Conservation (phyloP, 768 basidiomycete species). For the Tephrocybe sp. region DNA sequence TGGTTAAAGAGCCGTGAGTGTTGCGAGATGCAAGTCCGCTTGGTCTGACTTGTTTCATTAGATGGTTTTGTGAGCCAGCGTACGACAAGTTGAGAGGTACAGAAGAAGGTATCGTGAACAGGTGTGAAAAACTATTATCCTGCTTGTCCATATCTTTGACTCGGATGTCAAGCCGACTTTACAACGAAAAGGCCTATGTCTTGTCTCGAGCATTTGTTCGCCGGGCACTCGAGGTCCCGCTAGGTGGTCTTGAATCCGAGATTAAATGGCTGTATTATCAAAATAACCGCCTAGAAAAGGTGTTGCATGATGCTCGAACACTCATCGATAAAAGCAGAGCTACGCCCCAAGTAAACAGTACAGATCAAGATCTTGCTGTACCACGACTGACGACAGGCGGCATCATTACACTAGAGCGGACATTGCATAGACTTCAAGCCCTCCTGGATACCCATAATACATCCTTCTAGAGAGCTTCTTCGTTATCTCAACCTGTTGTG, state of each 20-base stretch:
- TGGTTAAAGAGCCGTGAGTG: conserved; percentile 89
- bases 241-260: conserved; percentile 69
- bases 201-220: conserved; percentile 87
- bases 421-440: conserved; percentile 61
- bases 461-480: not conserved
- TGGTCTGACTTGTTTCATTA: conserved; percentile 24
- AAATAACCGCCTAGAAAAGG: conserved; percentile 63
- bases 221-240: conserved; percentile 82
- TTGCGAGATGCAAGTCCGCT: not conserved
- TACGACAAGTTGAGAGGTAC: conserved; percentile 92
- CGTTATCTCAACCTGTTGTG: not conserved
- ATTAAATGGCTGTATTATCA: conserved; percentile 73
- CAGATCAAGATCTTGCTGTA: conserved; percentile 53
- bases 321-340: conserved; percentile 70
- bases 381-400: conserved; percentile 80
- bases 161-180: conserved; percentile 66
- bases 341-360: conserved; percentile 25
- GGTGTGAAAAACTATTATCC: conserved; percentile 40
- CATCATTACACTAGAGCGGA: conserved; percentile 76
- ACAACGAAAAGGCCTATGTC: conserved; percentile 92
- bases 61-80: conserved; percentile 91
- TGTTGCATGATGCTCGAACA: conserved; percentile 58
- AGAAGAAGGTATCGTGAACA: conserved; percentile 86
- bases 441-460: conserved; percentile 28
- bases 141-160: conserved; percentile 4